Evolutionary conservation across 805 yeast genomes (phyloP), one percentile per base, ranked within the genome.

Genomic region (Starmerella riodocensis): DNA sequence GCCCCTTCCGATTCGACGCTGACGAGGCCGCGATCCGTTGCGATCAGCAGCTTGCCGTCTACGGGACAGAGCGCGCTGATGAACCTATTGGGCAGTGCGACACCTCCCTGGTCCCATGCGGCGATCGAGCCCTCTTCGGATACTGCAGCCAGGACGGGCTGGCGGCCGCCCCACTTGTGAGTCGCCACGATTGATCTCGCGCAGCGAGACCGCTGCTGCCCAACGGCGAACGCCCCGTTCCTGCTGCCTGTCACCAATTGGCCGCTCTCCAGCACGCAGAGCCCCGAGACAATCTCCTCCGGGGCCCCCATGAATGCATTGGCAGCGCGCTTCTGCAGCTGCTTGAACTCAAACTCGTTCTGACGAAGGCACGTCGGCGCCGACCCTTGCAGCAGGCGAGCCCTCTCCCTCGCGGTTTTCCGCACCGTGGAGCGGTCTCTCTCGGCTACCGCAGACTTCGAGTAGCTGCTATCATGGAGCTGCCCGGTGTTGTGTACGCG

Each of bases 401-500:
- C 42, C 8, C 21, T 21, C 21, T n/a, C 43, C 42, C 23, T 28
- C 30, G n/a, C 43, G 19, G 34, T 35, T 12, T 12, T 34, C 40
- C 50, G 36, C 17, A 17, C 26, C 7, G 12, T 18, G 21, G 4
- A 4, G 9, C 47, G 35, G 16, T 23, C 39, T 5, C 18, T 12
- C 11, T 9, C 29, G 6, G 47, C 48, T 21, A 47, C 9, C 1
- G 43, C 41, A 16, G 51, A 40, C 3, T 39, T 34, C 5, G 49
- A 45, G 40, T 45, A 47, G 4, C 26, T 11, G 28, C 45, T 30
- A 7, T 26, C 25, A 2, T 45, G 48, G 36, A 41, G n/a, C 20
- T 44, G 41, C 6, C 53, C 53, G 1, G 42, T 47, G 4, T 26
- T 36, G 17, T 45, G 29, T 6, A 45, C 28, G 13, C 40, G 36